Base-by-base conservation (phyloP, 148 eudicot species). In the Rhododendron simsii region DNA sequence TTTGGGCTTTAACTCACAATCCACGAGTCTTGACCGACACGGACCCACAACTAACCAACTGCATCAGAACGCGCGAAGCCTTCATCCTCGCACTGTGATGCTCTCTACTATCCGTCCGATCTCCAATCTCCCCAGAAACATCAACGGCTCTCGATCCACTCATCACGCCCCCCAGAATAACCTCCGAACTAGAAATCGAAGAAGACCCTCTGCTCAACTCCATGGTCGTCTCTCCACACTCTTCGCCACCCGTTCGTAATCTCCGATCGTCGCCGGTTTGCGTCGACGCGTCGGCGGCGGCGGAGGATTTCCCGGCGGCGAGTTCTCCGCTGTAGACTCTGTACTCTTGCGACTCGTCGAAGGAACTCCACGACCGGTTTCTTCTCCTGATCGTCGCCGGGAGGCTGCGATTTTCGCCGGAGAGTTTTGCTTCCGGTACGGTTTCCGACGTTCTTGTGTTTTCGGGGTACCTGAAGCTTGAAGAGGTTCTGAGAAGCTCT, bases 351-450 rank as follows among this genome's bases (percentile, higher is more conserved):
- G 87, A 82, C 10, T 88, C 83, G 21, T 89, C 90, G 14, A 89
- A 84, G 33, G 90, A 86, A 82, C 88, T 86, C 88, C 90, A 86
- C 8, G 90, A 89, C 77, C 81, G 90, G 9, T 89, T 89, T 30
- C 83, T 86, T 61, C 82, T 55, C 74, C 75, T 84, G n/a, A 65
- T 50, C 4, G 41, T 65, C 2, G 83, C 78, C 37, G 88, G 75
- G 0, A 59, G n/a, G 14, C 39, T 16, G 16, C 48, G 1, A 15
- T 57, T 23, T 4, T 53, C 81, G 30, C 45, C 76, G 82, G 37
- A 28, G 44, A 4, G 1, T 44, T 45, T 69, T 33, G 79, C 30
- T 15, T 59, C 81, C 7, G 86, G 76, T 45, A 8, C 7, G 39
- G 50, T 78, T 83, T 18, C 26, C 45, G 45, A 39, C n/a, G 80